phyloP scores from a whole-genome alignment of 768 basidiomycete genomes.

The Tulasnella sp. region DNA sequence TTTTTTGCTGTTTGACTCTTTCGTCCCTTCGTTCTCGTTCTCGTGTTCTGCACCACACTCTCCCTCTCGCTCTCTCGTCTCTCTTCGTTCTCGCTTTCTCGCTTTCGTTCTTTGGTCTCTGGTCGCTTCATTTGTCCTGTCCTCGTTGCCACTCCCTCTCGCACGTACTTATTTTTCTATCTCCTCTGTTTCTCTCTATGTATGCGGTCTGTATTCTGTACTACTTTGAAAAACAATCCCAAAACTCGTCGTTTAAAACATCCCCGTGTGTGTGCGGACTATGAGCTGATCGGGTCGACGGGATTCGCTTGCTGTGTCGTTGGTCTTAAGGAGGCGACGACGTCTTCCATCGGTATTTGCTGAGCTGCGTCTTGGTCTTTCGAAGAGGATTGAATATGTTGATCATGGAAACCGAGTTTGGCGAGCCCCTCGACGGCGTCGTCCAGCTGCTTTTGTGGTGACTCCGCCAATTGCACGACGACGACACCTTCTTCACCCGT shows the following conservation, averaged over 20 bases:
- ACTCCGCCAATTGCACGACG: conserved; percentile 39
- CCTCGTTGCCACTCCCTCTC: neutral
- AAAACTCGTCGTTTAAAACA: neutral
- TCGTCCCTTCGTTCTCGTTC: neutral
- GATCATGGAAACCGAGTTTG: conserved; percentile 2
- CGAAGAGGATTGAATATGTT: neutral
- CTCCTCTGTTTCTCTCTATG: neutral
- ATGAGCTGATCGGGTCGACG: neutral
- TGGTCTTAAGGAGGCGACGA: neutral
- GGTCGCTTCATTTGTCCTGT: neutral
- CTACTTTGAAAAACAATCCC: neutral
- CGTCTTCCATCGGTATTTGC: neutral
- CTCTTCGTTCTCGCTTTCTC: neutral
- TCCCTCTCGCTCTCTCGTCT: neutral
- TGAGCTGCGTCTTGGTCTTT: neutral
- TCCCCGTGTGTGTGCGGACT: neutral
- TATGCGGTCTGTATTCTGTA: neutral
- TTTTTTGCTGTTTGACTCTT: neutral
- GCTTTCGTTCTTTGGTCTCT: neutral
- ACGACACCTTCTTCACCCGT: conserved; percentile 54
- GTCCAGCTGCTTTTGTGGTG: conserved; percentile 46
- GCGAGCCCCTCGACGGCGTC: conserved; percentile 34
- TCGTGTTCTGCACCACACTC: neutral
- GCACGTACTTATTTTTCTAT: neutral
- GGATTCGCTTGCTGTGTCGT: neutral